Evolutionary conservation across 495 filamentous ascomycete species (phyloP).

Genomic region (Podospora appendiculata): DNA sequence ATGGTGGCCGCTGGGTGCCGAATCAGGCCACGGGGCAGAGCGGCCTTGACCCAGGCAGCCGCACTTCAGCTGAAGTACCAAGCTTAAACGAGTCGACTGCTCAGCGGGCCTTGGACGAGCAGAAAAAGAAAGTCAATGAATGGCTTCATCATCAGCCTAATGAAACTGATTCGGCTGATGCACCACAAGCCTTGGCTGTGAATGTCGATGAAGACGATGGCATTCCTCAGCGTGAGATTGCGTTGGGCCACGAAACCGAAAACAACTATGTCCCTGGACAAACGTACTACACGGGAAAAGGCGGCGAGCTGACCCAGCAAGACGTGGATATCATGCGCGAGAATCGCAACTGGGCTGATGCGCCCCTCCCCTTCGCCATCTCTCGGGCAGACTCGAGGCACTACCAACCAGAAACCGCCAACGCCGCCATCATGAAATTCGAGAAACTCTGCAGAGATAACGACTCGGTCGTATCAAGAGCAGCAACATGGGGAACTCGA

Average conservation of each 20-base stretch:
- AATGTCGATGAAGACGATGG: slow-evolving; percentile 21
- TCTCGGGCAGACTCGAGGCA: slow-evolving; percentile 15
- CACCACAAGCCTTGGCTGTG: not conserved
- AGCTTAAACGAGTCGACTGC: slow-evolving; percentile 33
- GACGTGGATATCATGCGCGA: slow-evolving; percentile 39
- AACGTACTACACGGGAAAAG: slow-evolving; percentile 32
- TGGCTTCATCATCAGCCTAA: slow-evolving; percentile 21
- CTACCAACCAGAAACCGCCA: slow-evolving; percentile 42
- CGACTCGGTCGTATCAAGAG: slow-evolving; percentile 50
- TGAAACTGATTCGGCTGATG: not conserved
- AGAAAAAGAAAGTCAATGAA: slow-evolving; percentile 31
- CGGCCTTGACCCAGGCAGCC: slow-evolving; percentile 35
- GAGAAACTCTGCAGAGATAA: slow-evolving; percentile 39
- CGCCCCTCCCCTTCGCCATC: slow-evolving; percentile 35
- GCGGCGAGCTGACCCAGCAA: slow-evolving; percentile 30
- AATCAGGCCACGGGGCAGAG: slow-evolving; percentile 26
- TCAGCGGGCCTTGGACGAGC: slow-evolving; percentile 24
- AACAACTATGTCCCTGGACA: slow-evolving; percentile 28
- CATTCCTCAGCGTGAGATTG: slow-evolving; percentile 29
- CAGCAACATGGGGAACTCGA: slow-evolving; percentile 67
- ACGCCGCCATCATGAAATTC: slow-evolving; percentile 44
- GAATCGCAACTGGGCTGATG: slow-evolving; percentile 40
- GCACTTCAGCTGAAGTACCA: slow-evolving; percentile 27
- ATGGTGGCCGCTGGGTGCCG: slow-evolving; percentile 29
- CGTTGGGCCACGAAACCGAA: slow-evolving; percentile 22